Conservation (phyloP, 352 stramenopile genomes). For the Phytopythium ostracodes region DNA sequence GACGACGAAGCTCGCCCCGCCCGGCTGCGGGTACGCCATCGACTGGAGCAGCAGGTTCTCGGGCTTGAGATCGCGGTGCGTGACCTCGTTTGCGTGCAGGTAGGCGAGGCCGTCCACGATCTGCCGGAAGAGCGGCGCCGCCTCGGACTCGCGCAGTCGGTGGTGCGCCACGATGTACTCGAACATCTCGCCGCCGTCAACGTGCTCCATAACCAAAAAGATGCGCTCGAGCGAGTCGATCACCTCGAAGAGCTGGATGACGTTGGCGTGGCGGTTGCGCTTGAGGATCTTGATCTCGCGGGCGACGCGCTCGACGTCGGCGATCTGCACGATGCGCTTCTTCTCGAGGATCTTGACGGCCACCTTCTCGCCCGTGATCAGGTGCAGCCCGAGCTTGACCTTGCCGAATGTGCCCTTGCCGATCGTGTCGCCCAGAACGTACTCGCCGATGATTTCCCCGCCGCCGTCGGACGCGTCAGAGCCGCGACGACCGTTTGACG, state of each 20-base stretch:
- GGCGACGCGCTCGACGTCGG: constrained; percentile 87
- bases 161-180: constrained; percentile 93
- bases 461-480: constrained; percentile 4
- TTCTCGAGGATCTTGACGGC: constrained; percentile 93
- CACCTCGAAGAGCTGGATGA: constrained; percentile 79
- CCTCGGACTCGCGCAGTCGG: constrained; percentile 77
- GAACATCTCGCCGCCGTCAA: constrained; percentile 91
- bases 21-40: not conserved
- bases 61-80: constrained; percentile 89
- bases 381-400: constrained; percentile 86
- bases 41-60: constrained; percentile 90
- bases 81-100: constrained; percentile 88
- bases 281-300: constrained; percentile 95
- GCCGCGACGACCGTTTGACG: not conserved
- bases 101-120: constrained; percentile 91
- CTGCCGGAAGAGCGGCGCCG: constrained; percentile 84
- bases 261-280: constrained; percentile 83
- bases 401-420: constrained; percentile 94
- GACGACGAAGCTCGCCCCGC: constrained; percentile 27
- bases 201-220: constrained; percentile 93
- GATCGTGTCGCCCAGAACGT: constrained; percentile 89
- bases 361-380: constrained; percentile 90
- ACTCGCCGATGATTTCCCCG: constrained; percentile 77
- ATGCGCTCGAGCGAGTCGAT: constrained; percentile 84
- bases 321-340: constrained; percentile 82